phyloP scores from a whole-genome alignment of 352 stramenopile genomes.

The Pythium phragmitis region DNA sequence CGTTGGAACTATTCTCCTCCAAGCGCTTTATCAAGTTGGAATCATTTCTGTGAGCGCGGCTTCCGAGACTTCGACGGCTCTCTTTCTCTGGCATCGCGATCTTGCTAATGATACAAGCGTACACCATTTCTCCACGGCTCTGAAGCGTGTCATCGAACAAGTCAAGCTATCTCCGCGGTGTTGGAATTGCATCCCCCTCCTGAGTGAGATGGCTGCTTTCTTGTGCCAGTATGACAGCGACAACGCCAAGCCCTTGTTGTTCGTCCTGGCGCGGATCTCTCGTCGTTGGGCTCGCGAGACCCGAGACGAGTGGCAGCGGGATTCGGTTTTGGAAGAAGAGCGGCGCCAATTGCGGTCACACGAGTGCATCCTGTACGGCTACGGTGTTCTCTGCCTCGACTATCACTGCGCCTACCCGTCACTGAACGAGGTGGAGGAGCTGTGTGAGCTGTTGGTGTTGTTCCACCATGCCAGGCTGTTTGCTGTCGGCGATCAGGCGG shows the following conservation, averaged over 20 bases:
- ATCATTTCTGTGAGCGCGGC: constrained; percentile 7
- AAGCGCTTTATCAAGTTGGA: constrained; percentile 55
- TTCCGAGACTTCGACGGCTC: background rate
- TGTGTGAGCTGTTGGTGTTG: constrained; percentile 46
- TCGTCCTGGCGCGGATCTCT: constrained; percentile 29
- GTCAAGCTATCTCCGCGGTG: constrained; percentile 15
- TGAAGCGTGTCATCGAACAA: constrained; percentile 23
- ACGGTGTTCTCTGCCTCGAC: constrained; percentile 30
- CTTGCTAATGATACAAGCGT: constrained; percentile 21
- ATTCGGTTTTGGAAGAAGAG: background rate
- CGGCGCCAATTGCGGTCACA: constrained; percentile 33
- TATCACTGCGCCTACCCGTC: constrained; percentile 20
- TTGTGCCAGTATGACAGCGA: constrained; percentile 28
- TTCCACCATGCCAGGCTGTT: constrained; percentile 39
- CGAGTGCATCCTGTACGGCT: constrained; percentile 47
- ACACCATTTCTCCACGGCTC: constrained; percentile 23
- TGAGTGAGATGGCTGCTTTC: constrained; percentile 38
- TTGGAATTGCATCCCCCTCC: constrained; percentile 30
- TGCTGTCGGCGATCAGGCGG: constrained; percentile 4
- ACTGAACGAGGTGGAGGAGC: constrained; percentile 15
- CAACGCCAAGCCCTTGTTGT: constrained; percentile 17
- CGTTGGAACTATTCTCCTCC: constrained; percentile 36
- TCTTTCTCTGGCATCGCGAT: constrained; percentile 44
- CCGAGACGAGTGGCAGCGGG: constrained; percentile 2
- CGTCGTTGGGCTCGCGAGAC: constrained; percentile 31